Conservation (phyloP, 495 filamentous ascomycete genomes). For the Aspergillus sclerotioniger region DNA sequence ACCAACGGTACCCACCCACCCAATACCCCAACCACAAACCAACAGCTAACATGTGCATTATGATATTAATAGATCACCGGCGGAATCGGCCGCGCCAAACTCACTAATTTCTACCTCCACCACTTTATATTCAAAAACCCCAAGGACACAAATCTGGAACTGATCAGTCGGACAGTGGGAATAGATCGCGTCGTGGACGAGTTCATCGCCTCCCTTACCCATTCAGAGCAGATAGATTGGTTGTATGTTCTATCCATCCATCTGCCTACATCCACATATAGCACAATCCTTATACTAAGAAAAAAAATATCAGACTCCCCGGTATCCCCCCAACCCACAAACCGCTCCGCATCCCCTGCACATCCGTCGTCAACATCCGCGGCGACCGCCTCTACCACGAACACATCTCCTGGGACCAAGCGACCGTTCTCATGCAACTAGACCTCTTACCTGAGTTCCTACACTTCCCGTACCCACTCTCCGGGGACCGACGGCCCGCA, state of each 20-base stretch:
- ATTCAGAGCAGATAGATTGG: slow-evolving; percentile 69
- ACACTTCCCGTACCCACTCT: slow-evolving; percentile 54
- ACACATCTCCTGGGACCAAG: slow-evolving; percentile 85
- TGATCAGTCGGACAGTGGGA: slow-evolving; percentile 68
- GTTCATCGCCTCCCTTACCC: slow-evolving; percentile 59
- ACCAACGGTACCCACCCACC: slow-evolving; percentile 45
- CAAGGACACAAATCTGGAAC: slow-evolving; percentile 58
- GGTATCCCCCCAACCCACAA: slow-evolving; percentile 69
- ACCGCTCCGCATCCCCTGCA: slow-evolving; percentile 65
- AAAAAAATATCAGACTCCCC: slow-evolving; percentile 46
- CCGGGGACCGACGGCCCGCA: slow-evolving; percentile 35
- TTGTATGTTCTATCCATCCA: slow-evolving; percentile 36
- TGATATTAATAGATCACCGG: slow-evolving; percentile 55
- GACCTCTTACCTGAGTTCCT: slow-evolving; percentile 65
- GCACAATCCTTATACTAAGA: slow-evolving; percentile 44
- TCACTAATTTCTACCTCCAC: slow-evolving; percentile 67
- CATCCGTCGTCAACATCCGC: slow-evolving; percentile 70
- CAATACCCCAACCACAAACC: neutral
- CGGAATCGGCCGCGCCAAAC: slow-evolving; percentile 61
- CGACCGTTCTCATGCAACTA: slow-evolving; percentile 68
- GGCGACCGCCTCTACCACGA: slow-evolving; percentile 77
- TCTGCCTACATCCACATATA: slow-evolving; percentile 23
- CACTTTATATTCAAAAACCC: slow-evolving; percentile 76
- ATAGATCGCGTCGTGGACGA: slow-evolving; percentile 59
- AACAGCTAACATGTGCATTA: too few species aligned